phyloP scores from a whole-genome alignment of 768 basidiomycete species.

The Piloderma croceum region DNA sequence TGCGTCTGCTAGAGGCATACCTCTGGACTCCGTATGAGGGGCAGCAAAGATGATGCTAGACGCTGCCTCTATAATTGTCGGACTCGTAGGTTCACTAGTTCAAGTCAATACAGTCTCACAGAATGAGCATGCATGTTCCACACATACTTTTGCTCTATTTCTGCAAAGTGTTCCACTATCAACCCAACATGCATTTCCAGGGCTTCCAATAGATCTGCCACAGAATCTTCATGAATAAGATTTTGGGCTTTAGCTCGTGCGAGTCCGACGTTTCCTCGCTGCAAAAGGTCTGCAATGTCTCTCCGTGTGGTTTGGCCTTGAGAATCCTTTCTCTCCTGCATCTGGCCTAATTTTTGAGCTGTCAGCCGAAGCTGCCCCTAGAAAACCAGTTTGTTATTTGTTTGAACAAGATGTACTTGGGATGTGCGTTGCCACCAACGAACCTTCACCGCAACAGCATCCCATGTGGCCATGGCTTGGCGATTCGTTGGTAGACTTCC shows the following conservation, averaged over 20 bases:
- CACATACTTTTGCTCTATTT: slow-evolving; percentile 48
- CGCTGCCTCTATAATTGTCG: slow-evolving; percentile 56
- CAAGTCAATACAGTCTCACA: no score
- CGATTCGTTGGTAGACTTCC: neutral
- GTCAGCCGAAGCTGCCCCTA: slow-evolving; percentile 62
- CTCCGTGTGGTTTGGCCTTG: slow-evolving; percentile 54
- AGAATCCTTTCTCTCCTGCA: slow-evolving; percentile 66
- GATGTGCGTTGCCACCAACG: slow-evolving; percentile 5
- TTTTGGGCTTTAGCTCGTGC: slow-evolving; percentile 73
- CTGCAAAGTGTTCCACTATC: slow-evolving; percentile 51
- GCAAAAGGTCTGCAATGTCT: slow-evolving; percentile 63
- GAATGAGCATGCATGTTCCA: neutral
- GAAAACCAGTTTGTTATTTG: slow-evolving; percentile 7
- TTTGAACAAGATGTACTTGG: neutral
- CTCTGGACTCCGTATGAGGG: slow-evolving; percentile 51
- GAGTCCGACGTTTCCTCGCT: slow-evolving; percentile 52
- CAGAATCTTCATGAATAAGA: slow-evolving; percentile 55
- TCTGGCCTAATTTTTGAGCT: slow-evolving; percentile 59
- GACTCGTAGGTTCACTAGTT: slow-evolving; percentile 39
- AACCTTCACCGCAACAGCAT: slow-evolving; percentile 26
- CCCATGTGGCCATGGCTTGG: slow-evolving; percentile 23
- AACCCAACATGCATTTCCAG: slow-evolving; percentile 64
- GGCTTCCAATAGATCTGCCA: slow-evolving; percentile 57
- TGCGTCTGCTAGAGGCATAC: slow-evolving; percentile 28
- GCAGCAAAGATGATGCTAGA: slow-evolving; percentile 63